Evolutionary conservation across 2,329 filamentous ascomycete species (phyloP), one percentile per base, ranked within the genome.

Genomic region (Penicillium freii): DNA sequence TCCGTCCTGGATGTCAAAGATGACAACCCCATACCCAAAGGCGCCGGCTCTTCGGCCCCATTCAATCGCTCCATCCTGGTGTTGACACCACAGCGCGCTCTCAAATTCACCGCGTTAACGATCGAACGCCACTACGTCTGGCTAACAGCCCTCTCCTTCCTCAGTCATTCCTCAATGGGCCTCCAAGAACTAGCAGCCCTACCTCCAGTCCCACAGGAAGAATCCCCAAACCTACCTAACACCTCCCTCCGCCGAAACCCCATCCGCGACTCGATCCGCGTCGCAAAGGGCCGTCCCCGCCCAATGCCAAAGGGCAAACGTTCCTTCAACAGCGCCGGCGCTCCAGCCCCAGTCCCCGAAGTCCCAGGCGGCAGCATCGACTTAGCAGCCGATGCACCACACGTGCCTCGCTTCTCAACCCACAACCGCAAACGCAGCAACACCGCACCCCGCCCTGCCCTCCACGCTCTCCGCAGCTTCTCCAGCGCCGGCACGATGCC

Each of bases 1-100:
- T 97, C 94, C 10, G 94, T 99, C 5, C 82, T 99, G 31, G 94
- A 99, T 69, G 94, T 99, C 62, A 95, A 95, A 75, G 94, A 99
- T 67, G 91, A 94, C 69, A 96, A 94, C 61, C 85, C 91, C 7
- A 73, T 90, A 39, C 93, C 93, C 1, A 94, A 89, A 72, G 88
- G 88, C 52, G 77, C 82, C 40, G 76, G 73, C 21, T 63, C 74
- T 5, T 72, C 81, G 39, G 69, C 63, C 51, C 78, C 91, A 10
- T 97, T 97, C 78, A 91, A 95, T 75, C 87, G 94, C 51, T 97
- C 94, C 0, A 97, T 99, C 66, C 78, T 99, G 47, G 96, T 99
- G 63, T 76, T 99, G 49, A 99, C 94, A 5, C 93, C 94, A 1
- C 89, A 96, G 67, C 85, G 94, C 66, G 94, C 94, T 1, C 82